Evolutionary conservation across 768 basidiomycete species (phyloP).

Genomic region (Macrolepiota fuliginosa): DNA sequence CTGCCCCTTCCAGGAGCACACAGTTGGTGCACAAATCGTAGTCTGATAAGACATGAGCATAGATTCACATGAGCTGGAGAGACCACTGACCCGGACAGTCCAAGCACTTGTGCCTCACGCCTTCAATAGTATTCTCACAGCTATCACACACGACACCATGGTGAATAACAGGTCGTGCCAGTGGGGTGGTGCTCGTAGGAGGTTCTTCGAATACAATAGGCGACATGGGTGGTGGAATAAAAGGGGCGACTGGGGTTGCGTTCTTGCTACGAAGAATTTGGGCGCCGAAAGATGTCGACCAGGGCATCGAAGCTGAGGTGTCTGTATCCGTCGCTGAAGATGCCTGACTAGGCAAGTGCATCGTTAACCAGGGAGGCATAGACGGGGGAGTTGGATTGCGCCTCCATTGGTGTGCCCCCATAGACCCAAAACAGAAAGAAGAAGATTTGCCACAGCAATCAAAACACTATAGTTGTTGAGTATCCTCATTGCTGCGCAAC

Average conservation of each 20-base stretch:
- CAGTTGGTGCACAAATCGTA: conserved; percentile 71
- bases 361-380: not conserved
- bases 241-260: conserved; percentile 3
- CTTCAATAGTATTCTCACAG: conserved; percentile 56
- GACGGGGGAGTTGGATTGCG: not conserved
- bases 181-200: conserved; percentile 11
- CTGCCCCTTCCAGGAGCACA: conserved; percentile 44
- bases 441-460: conserved; percentile 6
- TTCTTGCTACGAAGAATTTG: not conserved
- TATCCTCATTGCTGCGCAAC: not conserved
- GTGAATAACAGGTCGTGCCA: conserved; percentile 43
- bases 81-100: conserved; percentile 61
- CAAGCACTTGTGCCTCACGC: conserved; percentile 76
- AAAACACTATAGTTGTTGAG: not conserved
- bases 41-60: conserved; percentile 37
- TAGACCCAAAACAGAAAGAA: conserved; percentile 6
- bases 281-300: not conserved
- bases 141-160: conserved; percentile 61
- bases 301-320: conserved; percentile 4
- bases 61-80: not conserved
- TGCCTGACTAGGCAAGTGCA: not conserved
- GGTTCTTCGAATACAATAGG: not conserved
- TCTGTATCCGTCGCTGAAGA: not conserved
- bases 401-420: conserved; percentile 6
- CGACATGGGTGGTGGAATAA: conserved; percentile 1